phyloP scores from a whole-genome alignment of 139 green algal genomes.

The Deuterostichococcus epilithicus region DNA sequence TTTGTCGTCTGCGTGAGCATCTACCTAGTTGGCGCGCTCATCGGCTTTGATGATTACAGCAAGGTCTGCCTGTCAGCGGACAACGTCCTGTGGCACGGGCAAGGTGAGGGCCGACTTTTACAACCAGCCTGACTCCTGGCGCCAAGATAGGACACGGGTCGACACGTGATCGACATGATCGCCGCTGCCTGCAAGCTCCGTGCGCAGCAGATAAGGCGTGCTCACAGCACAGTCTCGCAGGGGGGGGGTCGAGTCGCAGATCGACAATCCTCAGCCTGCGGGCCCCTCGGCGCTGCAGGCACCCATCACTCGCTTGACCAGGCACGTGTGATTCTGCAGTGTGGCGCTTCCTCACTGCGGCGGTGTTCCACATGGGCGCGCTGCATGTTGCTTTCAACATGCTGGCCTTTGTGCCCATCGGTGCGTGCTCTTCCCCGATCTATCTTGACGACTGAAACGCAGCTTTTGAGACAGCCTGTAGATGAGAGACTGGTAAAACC shows the following conservation, averaged over 20 bases:
- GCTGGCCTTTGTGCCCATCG: slow-evolving; percentile 71
- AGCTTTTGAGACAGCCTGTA: too few species aligned
- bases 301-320: not conserved
- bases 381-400: slow-evolving; percentile 80
- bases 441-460: too few species aligned
- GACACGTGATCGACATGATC: not conserved
- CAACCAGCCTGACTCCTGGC: not conserved
- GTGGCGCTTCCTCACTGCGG: slow-evolving; percentile 48
- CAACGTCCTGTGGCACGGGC: not conserved
- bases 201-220: not conserved
- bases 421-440: too few species aligned
- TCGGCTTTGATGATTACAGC: slow-evolving; percentile 10
- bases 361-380: slow-evolving; percentile 56
- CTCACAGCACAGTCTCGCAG: not conserved
- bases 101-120: slow-evolving; percentile 4
- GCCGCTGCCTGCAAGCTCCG: not conserved
- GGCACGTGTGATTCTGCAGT: slow-evolving; percentile 16
- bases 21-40: slow-evolving; percentile 11
- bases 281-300: too few species aligned
- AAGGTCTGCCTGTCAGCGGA: slow-evolving; percentile 12
- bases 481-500: too few species aligned
- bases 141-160: too few species aligned
- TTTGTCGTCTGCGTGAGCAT: slow-evolving; percentile 7
- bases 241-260: not conserved
- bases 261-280: not conserved